phyloP scores from a whole-genome alignment of 2,329 filamentous ascomycete species.

The Diaporthe aspalathi region DNA sequence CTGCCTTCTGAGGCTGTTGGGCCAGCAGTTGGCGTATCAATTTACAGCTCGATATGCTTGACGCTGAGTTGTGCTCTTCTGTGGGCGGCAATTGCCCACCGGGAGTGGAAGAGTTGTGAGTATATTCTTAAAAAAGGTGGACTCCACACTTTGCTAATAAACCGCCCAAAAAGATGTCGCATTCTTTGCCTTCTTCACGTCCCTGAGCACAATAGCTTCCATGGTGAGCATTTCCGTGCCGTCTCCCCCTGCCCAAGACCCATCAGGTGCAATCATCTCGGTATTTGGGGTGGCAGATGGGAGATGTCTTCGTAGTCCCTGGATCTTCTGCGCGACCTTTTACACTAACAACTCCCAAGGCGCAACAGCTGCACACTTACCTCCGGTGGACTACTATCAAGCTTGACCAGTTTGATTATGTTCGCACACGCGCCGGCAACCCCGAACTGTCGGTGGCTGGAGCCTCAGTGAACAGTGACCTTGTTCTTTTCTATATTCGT shows the following conservation, averaged over 20 bases:
- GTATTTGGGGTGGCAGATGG: background rate
- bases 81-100: slow-evolving; percentile 37
- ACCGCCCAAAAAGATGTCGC: slow-evolving; percentile 51
- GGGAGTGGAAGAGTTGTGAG: slow-evolving; percentile 56
- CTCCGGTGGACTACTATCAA: slow-evolving; percentile 54
- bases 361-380: slow-evolving; percentile 57
- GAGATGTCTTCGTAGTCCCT: background rate
- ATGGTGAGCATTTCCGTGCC: slow-evolving; percentile 41
- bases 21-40: slow-evolving; percentile 35
- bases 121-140: slow-evolving; percentile 15
- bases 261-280: background rate
- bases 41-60: slow-evolving; percentile 36
- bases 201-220: slow-evolving; percentile 52
- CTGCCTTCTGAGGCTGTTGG: slow-evolving; percentile 34
- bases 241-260: too few species aligned
- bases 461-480: slow-evolving; percentile 54
- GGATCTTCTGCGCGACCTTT: background rate
- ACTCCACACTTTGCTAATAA: slow-evolving; percentile 25
- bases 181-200: slow-evolving; percentile 52
- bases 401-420: slow-evolving; percentile 51
- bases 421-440: slow-evolving; percentile 49
- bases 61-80: slow-evolving; percentile 30
- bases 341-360: background rate
- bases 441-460: slow-evolving; percentile 57
- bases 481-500: slow-evolving; percentile 62